Conservation (phyloP, 2,329 filamentous ascomycete genomes). For the Cladosporium oxysporum region DNA sequence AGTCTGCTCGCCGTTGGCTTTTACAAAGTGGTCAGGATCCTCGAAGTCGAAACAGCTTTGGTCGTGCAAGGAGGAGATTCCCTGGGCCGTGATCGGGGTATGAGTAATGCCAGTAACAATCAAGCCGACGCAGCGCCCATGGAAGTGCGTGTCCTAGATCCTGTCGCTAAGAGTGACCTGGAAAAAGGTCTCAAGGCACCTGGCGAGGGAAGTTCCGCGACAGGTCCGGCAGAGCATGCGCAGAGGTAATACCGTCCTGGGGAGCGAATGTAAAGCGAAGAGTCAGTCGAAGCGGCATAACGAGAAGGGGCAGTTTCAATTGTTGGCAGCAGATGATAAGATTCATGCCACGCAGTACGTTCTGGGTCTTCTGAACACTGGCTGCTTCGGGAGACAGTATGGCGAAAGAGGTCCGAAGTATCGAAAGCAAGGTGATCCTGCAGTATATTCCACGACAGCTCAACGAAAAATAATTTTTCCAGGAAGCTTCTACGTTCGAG, state of each 20-base stretch:
- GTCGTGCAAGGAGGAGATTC: conserved; percentile 18
- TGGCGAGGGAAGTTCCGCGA: not conserved
- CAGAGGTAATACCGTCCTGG: not conserved
- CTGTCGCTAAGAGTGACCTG: conserved; percentile 17
- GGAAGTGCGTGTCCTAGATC: conserved; percentile 2
- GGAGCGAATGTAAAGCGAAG: not conserved
- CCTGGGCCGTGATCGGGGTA: conserved; percentile 1
- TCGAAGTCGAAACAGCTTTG: conserved; percentile 15
- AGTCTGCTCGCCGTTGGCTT: conserved; percentile 23
- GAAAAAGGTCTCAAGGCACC: conserved; percentile 13
- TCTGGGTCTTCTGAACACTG: not conserved
- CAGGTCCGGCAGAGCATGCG: not conserved
- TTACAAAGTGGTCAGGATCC: conserved; percentile 19
- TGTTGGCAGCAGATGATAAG: not conserved
- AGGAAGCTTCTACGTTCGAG: not conserved
- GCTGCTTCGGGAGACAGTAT: not conserved
- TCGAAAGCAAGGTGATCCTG: not conserved
- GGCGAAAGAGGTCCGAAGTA: not conserved
- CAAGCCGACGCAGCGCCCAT: not conserved
- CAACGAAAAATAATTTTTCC: not conserved
- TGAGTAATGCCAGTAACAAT: not conserved
- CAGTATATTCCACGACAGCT: not conserved
- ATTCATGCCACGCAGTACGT: not conserved
- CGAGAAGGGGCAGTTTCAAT: not conserved
- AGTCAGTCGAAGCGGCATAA: not conserved